These are phyloP conservation scores for Fusarium nanum DNA, from an alignment of 2,329 filamentous ascomycete species.

Conservation along the genomic window DNA sequence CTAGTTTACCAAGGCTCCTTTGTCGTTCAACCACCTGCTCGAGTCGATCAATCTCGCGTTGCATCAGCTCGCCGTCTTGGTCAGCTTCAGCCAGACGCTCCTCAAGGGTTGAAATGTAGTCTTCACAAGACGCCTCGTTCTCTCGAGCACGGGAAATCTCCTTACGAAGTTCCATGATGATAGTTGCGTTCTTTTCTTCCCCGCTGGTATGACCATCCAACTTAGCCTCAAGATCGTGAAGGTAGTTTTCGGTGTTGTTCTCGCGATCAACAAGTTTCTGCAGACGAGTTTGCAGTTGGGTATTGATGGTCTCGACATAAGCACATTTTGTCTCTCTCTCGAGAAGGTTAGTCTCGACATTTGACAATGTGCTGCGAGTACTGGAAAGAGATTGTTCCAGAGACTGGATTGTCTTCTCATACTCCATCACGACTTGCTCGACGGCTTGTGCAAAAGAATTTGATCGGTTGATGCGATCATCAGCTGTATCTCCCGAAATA, in stretches of 20 bases:
- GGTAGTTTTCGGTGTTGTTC: slow-evolving; percentile 88
- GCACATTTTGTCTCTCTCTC: slow-evolving; percentile 96
- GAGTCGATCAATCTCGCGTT: slow-evolving; percentile 91
- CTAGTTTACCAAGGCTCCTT: slow-evolving; percentile 91
- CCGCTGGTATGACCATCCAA: slow-evolving; percentile 91
- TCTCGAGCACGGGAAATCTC: slow-evolving; percentile 89
- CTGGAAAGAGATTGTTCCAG: slow-evolving; percentile 91
- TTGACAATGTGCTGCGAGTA: slow-evolving; percentile 84
- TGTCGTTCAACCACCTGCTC: slow-evolving; percentile 97
- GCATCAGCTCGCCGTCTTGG: slow-evolving; percentile 96
- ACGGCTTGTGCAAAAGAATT: slow-evolving; percentile 97
- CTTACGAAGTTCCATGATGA: slow-evolving; percentile 88
- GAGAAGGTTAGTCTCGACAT: slow-evolving; percentile 84
- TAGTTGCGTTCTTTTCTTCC: slow-evolving; percentile 89
- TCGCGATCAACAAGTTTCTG: slow-evolving; percentile 95
- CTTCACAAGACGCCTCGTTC: slow-evolving; percentile 89
- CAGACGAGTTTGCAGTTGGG: slow-evolving; percentile 88
- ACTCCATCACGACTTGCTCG: slow-evolving; percentile 95
- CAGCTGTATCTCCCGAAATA: slow-evolving; percentile 78
- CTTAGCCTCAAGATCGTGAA: slow-evolving; percentile 90
- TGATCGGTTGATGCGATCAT: slow-evolving; percentile 90
- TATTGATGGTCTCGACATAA: slow-evolving; percentile 91
- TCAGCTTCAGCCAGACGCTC: slow-evolving; percentile 95
- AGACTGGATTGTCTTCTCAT: slow-evolving; percentile 97
- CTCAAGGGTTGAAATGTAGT: slow-evolving; percentile 97